phyloP scores from a whole-genome alignment of 768 basidiomycete genomes.

The Russula abietina region DNA sequence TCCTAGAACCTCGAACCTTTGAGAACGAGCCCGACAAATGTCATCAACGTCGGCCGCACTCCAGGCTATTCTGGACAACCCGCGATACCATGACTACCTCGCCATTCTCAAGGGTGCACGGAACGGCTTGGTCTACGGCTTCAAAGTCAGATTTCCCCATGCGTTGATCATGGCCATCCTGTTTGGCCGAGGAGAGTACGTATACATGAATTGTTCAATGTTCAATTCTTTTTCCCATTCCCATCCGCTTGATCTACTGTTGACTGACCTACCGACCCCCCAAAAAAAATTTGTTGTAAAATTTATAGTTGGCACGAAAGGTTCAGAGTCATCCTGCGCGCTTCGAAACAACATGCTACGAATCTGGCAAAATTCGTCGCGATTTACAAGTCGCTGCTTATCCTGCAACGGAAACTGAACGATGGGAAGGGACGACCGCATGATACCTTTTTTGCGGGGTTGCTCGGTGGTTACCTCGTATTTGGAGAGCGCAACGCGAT shows the following conservation, averaged over 20 bases:
- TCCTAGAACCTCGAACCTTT: too few relatives aligned
- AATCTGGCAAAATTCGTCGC: conserved; percentile 94
- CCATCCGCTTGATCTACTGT: too few relatives aligned
- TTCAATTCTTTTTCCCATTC: too few relatives aligned
- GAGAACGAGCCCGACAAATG: background rate
- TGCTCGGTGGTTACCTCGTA: conserved; percentile 85
- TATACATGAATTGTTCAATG: too few relatives aligned
- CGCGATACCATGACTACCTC: conserved; percentile 82
- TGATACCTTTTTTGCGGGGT: conserved; percentile 90
- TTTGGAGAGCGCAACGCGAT: conserved; percentile 84
- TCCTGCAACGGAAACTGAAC: conserved; percentile 77
- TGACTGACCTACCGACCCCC: too few relatives aligned
- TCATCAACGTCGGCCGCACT: conserved; percentile 29
- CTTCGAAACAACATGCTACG: conserved; percentile 85
- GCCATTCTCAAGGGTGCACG: conserved; percentile 92
- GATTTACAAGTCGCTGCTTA: conserved; percentile 79
- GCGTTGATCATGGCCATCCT: conserved; percentile 94
- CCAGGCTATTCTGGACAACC: conserved; percentile 47
- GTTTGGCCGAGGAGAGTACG: conserved; percentile 87
- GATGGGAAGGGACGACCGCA: conserved; percentile 72
- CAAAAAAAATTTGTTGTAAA: too few relatives aligned
- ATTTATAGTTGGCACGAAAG: conserved; percentile 72
- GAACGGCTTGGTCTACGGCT: conserved; percentile 85
- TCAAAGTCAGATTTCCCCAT: conserved; percentile 91
- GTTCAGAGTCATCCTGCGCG: conserved; percentile 59